Evolutionary conservation across 768 basidiomycete species (phyloP), one percentile per base, ranked within the genome.

Genomic region (Boletus coccyginus): DNA sequence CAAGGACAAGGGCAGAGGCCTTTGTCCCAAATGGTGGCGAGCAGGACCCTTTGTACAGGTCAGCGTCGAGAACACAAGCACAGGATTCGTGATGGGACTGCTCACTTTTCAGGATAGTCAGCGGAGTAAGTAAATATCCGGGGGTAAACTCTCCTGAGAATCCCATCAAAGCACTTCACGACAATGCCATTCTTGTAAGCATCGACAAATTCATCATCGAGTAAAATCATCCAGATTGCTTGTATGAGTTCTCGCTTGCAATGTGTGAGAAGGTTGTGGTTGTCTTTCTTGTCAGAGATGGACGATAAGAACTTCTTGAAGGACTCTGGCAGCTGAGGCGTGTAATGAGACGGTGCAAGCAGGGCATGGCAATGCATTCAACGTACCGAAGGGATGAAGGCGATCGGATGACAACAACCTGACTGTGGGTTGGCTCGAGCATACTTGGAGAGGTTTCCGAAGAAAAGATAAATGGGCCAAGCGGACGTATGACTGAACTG

Each of bases 381-480:
- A 54, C 33, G 62, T 62, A 16, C 59, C 52, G n/a, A 63, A 58
- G 57, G 9, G 55, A 24, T 62, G 21, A 53, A 27, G 27, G 27
- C 27, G 27, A 27, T 27, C 27, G 2, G 3, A 27, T 27, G 27
- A 27, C 27, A 27, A 27, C 27, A 27, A 27, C 27, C 27, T 27
- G 27, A 27, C 27, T 27, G 27, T 27, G 27, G 27, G 27, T 27
- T 27, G 27, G 27, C 27, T 27, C 27, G 27, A 27, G 27, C 27
- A 27, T 27, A 27, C 27, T 27, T 27, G 27, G 27, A 27, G 27
- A 27, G 27, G 27, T 27, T 27, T 27, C 27, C 27, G 5, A 27
- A 27, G 27, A 27, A 27, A 27, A 27, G 27, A 27, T 27, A 27
- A 27, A 27, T 27, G 27, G 27, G 27, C 27, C 66, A 69, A 1